phyloP scores from a whole-genome alignment of 2,329 filamentous ascomycete species.

The Colletotrichum australisinense region DNA sequence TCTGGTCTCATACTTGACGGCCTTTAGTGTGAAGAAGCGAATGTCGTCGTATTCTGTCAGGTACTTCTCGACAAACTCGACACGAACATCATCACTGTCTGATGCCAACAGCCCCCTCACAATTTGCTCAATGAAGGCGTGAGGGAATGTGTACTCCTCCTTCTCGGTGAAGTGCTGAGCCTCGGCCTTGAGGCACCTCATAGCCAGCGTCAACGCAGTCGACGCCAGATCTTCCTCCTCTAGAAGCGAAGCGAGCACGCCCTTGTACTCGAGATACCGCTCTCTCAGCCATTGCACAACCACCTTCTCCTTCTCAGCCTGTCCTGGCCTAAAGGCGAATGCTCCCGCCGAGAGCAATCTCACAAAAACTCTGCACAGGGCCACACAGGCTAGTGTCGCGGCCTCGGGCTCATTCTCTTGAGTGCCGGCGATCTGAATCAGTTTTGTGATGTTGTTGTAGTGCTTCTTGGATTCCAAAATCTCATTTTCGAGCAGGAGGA shows the following conservation, averaged over 20 bases:
- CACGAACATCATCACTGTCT: slow-evolving; percentile 68
- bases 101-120: slow-evolving; percentile 71
- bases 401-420: slow-evolving; percentile 62
- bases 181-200: slow-evolving; percentile 88
- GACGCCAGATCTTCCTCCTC: slow-evolving; percentile 71
- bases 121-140: slow-evolving; percentile 72
- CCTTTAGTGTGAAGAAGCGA: slow-evolving; percentile 83
- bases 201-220: slow-evolving; percentile 80
- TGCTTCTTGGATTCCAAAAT: slow-evolving; percentile 89
- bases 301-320: slow-evolving; percentile 78
- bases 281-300: slow-evolving; percentile 84
- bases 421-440: slow-evolving; percentile 70
- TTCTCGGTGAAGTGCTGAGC: slow-evolving; percentile 70
- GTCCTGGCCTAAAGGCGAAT: slow-evolving; percentile 72
- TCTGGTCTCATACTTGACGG: slow-evolving; percentile 70
- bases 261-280: slow-evolving; percentile 77
- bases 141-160: slow-evolving; percentile 77
- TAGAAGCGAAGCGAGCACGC: slow-evolving; percentile 71
- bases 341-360: slow-evolving; percentile 80
- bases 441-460: slow-evolving; percentile 87
- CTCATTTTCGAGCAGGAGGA: slow-evolving; percentile 81
- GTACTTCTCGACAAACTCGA: slow-evolving; percentile 82
- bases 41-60: slow-evolving; percentile 86
- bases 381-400: slow-evolving; percentile 77
- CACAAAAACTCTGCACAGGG: slow-evolving; percentile 88